Conservation (phyloP, 2,329 filamentous ascomycete species). For the Fonsecaea pedrosoi region DNA sequence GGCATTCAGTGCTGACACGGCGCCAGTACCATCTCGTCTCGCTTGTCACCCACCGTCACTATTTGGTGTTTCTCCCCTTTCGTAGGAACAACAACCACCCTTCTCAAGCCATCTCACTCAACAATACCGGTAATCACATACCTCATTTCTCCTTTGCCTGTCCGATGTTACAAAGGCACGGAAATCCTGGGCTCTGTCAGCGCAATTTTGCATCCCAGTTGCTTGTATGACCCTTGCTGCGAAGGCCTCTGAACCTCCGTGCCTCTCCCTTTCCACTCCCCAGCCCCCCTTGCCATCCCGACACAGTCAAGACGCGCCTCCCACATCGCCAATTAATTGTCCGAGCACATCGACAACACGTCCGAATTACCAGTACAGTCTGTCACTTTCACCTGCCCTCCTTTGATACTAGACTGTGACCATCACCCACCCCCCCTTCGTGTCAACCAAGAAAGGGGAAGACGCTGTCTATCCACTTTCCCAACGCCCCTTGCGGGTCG, state of each 20-base stretch:
- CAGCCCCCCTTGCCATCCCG: slow-evolving; percentile 29
- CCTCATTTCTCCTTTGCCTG: slow-evolving; percentile 2
- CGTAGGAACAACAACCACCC: slow-evolving; percentile 5
- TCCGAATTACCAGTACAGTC: slow-evolving; percentile 29
- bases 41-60: slow-evolving; percentile 20
- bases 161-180: slow-evolving; percentile 2
- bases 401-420: slow-evolving; percentile 26
- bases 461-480: slow-evolving; percentile 36
- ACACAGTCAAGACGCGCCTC: slow-evolving; percentile 33
- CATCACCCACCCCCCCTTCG: slow-evolving; percentile 16
- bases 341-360: slow-evolving; percentile 37
- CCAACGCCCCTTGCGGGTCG: slow-evolving; percentile 37
- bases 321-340: slow-evolving; percentile 34
- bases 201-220: slow-evolving; percentile 21
- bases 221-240: slow-evolving; percentile 1
- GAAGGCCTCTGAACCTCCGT: slow-evolving; percentile 4
- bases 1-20: slow-evolving; percentile 18
- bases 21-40: slow-evolving; percentile 23
- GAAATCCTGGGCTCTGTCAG: slow-evolving; percentile 12
- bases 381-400: slow-evolving; percentile 31
- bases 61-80: slow-evolving; percentile 13
- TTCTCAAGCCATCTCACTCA: not conserved
- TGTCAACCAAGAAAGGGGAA: slow-evolving; percentile 36
- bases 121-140: slow-evolving; percentile 3
- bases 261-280: slow-evolving; percentile 13